Conservation (phyloP, 345 rosid genomes). For the Laguncularia racemosa region DNA sequence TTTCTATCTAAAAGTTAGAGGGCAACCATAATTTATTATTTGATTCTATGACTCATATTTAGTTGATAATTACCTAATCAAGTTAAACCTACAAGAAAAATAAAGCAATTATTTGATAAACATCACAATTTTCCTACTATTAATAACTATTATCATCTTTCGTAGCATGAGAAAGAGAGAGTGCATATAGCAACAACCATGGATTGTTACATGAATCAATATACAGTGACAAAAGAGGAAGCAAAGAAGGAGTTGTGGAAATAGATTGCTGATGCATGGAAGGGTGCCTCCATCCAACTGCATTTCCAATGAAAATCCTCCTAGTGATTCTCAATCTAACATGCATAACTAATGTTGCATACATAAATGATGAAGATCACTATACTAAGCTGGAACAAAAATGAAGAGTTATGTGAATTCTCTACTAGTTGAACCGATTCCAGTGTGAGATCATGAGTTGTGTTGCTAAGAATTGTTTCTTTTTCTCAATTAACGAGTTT, state of each 20-base stretch:
- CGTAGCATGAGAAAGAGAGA: not conserved
- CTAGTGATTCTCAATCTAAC: not conserved
- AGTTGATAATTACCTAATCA: too few relatives aligned
- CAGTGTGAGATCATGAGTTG: too few relatives aligned
- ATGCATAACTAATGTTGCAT: not conserved
- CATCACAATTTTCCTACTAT: too few relatives aligned
- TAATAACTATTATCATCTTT: not conserved
- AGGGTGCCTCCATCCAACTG: not conserved
- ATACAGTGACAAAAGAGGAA: not conserved
- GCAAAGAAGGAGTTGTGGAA: not conserved
- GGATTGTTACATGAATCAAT: not conserved
- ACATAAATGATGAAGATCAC: slow-evolving; percentile 3
- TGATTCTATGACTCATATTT: too few relatives aligned
- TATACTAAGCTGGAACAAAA: slow-evolving; percentile 11
- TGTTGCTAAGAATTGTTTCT: too few relatives aligned
- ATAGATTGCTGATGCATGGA: slow-evolving; percentile 2
- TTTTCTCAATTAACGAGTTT: too few relatives aligned
- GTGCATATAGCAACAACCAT: not conserved
- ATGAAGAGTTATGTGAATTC: too few relatives aligned
- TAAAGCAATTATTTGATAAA: too few relatives aligned
- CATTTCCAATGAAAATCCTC: not conserved
- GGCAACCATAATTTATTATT: not conserved
- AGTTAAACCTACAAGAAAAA: too few relatives aligned
- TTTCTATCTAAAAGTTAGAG: not conserved
- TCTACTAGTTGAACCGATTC: too few relatives aligned